Evolutionary conservation across 2,329 filamentous ascomycete genomes (phyloP).

Genomic region (Rutstroemia sp.): DNA sequence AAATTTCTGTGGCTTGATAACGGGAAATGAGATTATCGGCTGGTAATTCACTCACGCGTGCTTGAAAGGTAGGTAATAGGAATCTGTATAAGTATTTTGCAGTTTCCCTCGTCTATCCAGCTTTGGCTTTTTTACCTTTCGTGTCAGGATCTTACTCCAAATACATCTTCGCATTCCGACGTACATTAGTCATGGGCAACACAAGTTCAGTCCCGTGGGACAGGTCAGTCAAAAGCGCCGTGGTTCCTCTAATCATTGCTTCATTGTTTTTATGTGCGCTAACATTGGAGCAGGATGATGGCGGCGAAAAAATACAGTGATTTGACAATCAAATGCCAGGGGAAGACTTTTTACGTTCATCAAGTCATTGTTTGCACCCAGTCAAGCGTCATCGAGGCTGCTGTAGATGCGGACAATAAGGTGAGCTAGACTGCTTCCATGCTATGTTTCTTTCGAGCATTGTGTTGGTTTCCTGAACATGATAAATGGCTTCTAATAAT

Average conservation of each 20-base stretch:
- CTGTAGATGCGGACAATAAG: conserved; percentile 8
- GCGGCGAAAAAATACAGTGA: conserved; percentile 10
- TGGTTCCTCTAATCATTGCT: background rate
- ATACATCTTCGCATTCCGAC: too few relatives aligned
- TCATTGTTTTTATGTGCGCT: background rate
- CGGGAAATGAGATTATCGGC: too few relatives aligned
- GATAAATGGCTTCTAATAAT: background rate
- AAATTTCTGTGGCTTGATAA: too few relatives aligned
- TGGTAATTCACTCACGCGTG: too few relatives aligned
- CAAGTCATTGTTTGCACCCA: conserved; percentile 13
- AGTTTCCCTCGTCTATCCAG: too few relatives aligned
- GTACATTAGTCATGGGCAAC: too few relatives aligned
- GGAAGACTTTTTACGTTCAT: conserved; percentile 13
- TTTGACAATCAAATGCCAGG: conserved; percentile 13
- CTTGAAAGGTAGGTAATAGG: too few relatives aligned
- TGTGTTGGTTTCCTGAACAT: background rate
- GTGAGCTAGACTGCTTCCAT: conserved; percentile 3
- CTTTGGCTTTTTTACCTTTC: too few relatives aligned
- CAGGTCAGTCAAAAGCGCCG: background rate
- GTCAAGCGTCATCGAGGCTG: conserved; percentile 12
- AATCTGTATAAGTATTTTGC: too few relatives aligned
- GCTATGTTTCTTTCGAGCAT: background rate
- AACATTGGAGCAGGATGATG: background rate
- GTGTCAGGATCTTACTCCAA: too few relatives aligned
- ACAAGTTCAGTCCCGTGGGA: background rate